Conservation (phyloP, 768 basidiomycete species). For the Porpolomopsis calyptriformis region DNA sequence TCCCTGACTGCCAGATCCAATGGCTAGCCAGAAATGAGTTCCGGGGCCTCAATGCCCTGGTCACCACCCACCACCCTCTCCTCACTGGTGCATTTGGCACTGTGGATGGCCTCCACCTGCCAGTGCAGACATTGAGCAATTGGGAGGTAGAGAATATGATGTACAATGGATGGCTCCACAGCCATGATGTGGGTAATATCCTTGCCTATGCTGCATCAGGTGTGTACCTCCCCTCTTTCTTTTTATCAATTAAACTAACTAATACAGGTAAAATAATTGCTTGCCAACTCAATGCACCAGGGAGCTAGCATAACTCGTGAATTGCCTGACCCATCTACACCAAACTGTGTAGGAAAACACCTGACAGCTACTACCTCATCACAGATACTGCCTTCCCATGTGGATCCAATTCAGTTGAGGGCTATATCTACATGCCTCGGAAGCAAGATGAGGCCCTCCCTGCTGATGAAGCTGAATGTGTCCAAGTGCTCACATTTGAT, state of each 20-base stretch:
- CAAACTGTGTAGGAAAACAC: slow-evolving; percentile 17
- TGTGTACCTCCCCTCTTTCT: no score
- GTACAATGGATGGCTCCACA: slow-evolving; percentile 34
- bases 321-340: slow-evolving; percentile 32
- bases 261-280: slow-evolving; percentile 29
- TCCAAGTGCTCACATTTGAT: slow-evolving; percentile 20
- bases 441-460: slow-evolving; percentile 22
- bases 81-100: slow-evolving; percentile 30
- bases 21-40: slow-evolving; percentile 23
- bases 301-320: slow-evolving; percentile 33
- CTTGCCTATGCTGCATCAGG: slow-evolving; percentile 21
- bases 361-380: slow-evolving; percentile 26
- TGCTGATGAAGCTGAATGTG: slow-evolving; percentile 12
- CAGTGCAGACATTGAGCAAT: slow-evolving; percentile 25
- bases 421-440: slow-evolving; percentile 26
- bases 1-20: slow-evolving; percentile 21
- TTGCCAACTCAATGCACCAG: slow-evolving; percentile 26
- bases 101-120: slow-evolving; percentile 31
- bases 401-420: slow-evolving; percentile 11
- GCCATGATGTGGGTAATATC: slow-evolving; percentile 28
- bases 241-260: no score
- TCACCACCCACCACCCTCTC: slow-evolving; percentile 21
- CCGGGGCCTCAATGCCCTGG: slow-evolving; percentile 15
- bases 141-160: slow-evolving; percentile 32
- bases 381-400: slow-evolving; percentile 32